Evolutionary conservation across 2,329 filamentous ascomycete genomes (phyloP).

Genomic region (Ophiosphaerella herpotricha): DNA sequence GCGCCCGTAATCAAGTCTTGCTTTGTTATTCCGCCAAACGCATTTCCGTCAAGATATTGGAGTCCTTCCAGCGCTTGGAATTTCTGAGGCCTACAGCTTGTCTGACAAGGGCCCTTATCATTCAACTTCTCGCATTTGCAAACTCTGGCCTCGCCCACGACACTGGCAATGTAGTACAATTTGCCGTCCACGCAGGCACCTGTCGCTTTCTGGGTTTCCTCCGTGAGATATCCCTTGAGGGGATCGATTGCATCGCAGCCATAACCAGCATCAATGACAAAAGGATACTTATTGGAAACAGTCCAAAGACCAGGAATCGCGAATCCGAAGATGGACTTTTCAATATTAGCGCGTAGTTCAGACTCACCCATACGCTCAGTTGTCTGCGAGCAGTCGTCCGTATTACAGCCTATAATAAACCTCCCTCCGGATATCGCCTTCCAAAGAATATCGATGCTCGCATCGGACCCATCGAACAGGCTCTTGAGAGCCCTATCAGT

Average conservation of each 20-base stretch:
- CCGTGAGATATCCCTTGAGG: neutral
- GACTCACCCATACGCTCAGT: neutral
- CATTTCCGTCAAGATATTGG: neutral
- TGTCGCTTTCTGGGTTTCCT: neutral
- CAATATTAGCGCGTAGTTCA: slow-evolving; percentile 1
- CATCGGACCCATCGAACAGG: neutral
- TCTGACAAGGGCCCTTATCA: neutral
- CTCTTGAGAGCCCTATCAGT: neutral
- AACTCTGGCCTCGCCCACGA: neutral
- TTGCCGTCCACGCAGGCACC: slow-evolving; percentile 5
- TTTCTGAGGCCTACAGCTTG: neutral
- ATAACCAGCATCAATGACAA: slow-evolving; percentile 2
- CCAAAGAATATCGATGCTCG: neutral
- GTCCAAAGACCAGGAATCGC: neutral
- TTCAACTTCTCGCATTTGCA: neutral
- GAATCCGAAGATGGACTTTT: neutral
- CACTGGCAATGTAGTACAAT: slow-evolving; percentile 2
- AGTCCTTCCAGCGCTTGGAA: neutral
- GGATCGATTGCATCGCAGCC: neutral
- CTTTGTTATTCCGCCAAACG: slow-evolving; percentile 2
- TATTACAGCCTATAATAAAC: neutral
- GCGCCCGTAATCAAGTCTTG: slow-evolving; percentile 4
- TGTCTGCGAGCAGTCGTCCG: neutral
- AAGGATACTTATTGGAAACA: neutral
- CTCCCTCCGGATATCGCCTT: slow-evolving; percentile 1